Percentiles rank a stretch among this genome's conserved stretches.
These are phyloP conservation scores for Adansonia grandidieri DNA, from an alignment of 441 rosid species.

Conservation along the genomic window DNA sequence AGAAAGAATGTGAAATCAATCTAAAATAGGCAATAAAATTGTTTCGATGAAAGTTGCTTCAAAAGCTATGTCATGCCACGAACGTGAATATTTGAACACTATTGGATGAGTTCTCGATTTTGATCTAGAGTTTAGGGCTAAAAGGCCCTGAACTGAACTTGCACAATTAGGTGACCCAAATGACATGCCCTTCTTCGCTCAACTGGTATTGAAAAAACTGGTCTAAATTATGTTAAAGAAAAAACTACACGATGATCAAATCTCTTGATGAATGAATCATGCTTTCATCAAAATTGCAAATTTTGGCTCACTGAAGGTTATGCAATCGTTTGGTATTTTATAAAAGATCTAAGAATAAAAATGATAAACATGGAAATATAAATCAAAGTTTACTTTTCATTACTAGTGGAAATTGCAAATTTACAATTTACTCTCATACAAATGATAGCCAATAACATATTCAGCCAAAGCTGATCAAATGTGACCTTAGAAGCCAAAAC, in stretches of 20 bases:
- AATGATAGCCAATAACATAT: not conserved
- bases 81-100: too few species aligned
- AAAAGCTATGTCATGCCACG: too few species aligned
- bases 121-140: not conserved
- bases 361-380: not conserved
- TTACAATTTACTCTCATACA: slow-evolving; percentile 25
- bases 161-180: not conserved
- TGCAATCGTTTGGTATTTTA: not conserved
- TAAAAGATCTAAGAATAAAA: not conserved
- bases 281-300: too few species aligned
- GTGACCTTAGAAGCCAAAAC: slow-evolving; percentile 16
- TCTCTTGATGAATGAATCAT: too few species aligned
- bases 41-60: too few species aligned
- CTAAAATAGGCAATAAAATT: too few species aligned
- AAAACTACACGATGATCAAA: not conserved
- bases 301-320: not conserved
- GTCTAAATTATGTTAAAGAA: not conserved
- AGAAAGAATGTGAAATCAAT: not conserved
- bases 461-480: slow-evolving; percentile 33
- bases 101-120: not conserved
- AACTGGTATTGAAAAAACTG: not conserved
- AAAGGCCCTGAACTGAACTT: not conserved
- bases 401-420: slow-evolving; percentile 27
- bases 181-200: not conserved
- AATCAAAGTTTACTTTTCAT: slow-evolving; percentile 14